phyloP scores from a whole-genome alignment of 306 rosid species.

The Castanopsis chinensis region DNA sequence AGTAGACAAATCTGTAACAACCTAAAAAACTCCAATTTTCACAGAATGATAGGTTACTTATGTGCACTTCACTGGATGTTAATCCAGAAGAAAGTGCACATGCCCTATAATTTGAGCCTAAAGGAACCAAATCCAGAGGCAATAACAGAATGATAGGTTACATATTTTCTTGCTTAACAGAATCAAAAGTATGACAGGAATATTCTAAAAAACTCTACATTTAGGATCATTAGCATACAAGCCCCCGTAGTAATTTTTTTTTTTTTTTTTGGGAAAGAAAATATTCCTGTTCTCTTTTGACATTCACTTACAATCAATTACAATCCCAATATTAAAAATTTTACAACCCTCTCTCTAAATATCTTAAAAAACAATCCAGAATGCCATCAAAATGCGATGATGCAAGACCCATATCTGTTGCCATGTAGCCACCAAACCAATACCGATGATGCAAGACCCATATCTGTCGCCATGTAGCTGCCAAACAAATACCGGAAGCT shows the following conservation, averaged over 20 bases:
- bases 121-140: background rate
- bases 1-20: no score
- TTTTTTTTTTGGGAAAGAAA: constrained; percentile 3
- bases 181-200: constrained; percentile 5
- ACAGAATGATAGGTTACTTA: no score
- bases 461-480: constrained; percentile 35
- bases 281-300: constrained; percentile 25
- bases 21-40: no score
- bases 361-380: constrained; percentile 21
- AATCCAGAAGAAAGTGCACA: no score
- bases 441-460: constrained; percentile 20
- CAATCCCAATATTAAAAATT: constrained; percentile 26
- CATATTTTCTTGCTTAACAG: background rate
- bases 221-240: constrained; percentile 7
- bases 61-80: no score
- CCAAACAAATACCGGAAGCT: constrained; percentile 45
- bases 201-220: constrained; percentile 18
- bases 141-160: background rate
- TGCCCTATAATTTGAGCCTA: background rate
- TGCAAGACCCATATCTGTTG: constrained; percentile 25
- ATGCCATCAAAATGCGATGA: constrained; percentile 10
- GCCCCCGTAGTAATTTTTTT: background rate
- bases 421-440: constrained; percentile 45
- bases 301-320: constrained; percentile 36
- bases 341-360: constrained; percentile 24